Percentiles rank a stretch among this genome's conserved stretches.
phyloP scores from a whole-genome alignment of 106 monocot genomes.

The Phalaenopsis aphrodite region DNA sequence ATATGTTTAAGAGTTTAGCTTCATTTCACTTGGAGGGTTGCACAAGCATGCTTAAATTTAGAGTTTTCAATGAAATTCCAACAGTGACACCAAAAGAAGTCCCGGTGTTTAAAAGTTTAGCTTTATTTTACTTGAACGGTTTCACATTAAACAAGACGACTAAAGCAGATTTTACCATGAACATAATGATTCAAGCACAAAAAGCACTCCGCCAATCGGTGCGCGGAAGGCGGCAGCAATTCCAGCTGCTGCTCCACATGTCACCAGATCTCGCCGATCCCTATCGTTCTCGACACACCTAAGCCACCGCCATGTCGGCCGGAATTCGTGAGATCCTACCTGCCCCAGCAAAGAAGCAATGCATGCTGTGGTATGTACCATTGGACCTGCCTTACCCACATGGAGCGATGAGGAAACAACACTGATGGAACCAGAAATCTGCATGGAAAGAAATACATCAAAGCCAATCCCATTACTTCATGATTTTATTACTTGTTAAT shows the following conservation, averaged over 20 bases:
- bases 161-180: constrained; percentile 37
- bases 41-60: no score
- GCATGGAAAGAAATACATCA: constrained; percentile 2
- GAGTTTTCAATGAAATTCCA: no score
- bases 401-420: constrained; percentile 60
- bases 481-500: no score
- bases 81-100: no score
- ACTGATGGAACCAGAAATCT: constrained; percentile 49
- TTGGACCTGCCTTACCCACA: constrained; percentile 72
- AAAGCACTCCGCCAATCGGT: constrained; percentile 75
- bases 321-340: constrained; percentile 37
- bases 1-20: no score
- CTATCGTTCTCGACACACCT: constrained; percentile 64
- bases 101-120: no score
- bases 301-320: constrained; percentile 37
- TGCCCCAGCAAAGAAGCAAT: constrained; percentile 68
- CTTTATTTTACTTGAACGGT: no score
- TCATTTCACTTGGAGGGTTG: no score
- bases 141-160: neutral
- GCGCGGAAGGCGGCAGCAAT: constrained; percentile 71
- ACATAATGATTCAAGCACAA: constrained; percentile 64
- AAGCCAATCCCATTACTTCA: no score
- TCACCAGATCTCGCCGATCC: constrained; percentile 63
- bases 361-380: constrained; percentile 69
- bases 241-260: constrained; percentile 67